A percentile compares a stretch with the other conserved stretches of the same genome.
These are phyloP conservation scores for Hymenoscyphus infarciens DNA, from an alignment of 2,329 filamentous ascomycete genomes.

Conservation along the genomic window DNA sequence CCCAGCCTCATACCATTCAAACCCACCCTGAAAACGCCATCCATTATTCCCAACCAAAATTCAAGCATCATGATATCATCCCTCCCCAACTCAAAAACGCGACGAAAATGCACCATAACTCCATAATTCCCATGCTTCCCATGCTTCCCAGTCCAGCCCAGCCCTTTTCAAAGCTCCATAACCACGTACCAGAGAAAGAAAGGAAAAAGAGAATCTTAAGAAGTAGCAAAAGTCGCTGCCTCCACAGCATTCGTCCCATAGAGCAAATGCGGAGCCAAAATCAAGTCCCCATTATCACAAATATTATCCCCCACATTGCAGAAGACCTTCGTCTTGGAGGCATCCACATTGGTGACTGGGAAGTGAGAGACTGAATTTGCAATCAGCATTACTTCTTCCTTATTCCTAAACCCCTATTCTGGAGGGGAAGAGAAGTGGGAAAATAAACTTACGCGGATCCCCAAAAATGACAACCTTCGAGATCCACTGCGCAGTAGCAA, in stretches of 20 bases:
- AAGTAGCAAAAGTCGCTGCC: conserved; percentile 38
- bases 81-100: background rate
- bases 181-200: background rate
- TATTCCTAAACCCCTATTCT: background rate
- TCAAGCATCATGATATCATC: background rate
- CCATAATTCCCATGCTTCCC: background rate
- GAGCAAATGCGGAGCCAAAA: conserved; percentile 40
- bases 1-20: background rate
- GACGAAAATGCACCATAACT: background rate
- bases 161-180: background rate
- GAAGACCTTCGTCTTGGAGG: conserved; percentile 39
- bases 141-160: background rate
- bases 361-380: conserved; percentile 21
- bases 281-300: conserved; percentile 43
- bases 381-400: conserved; percentile 2
- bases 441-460: conserved; percentile 37
- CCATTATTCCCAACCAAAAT: background rate
- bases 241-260: conserved; percentile 38
- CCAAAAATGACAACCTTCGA: conserved; percentile 43
- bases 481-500: conserved; percentile 33
- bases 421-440: background rate
- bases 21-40: background rate
- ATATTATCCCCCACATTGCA: conserved; percentile 50
- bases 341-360: conserved; percentile 25
- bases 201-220: conserved; percentile 5